A percentile compares a stretch with the other conserved stretches of the same genome.
These are phyloP conservation scores for Wickerhamomyces sp. DNA, from an alignment of 1,139 yeast species.

Conservation along the genomic window DNA sequence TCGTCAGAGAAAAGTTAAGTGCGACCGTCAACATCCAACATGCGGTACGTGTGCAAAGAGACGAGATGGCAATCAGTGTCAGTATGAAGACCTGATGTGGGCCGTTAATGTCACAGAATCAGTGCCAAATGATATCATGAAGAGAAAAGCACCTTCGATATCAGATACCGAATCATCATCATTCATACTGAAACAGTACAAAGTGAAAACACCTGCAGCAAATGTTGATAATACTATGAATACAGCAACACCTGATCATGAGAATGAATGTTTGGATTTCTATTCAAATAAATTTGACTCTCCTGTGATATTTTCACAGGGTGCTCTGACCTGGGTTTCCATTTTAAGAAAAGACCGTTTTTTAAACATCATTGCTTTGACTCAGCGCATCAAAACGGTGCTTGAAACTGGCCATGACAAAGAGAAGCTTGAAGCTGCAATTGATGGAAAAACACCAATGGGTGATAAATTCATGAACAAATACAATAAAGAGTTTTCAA, in stretches of 20 bases:
- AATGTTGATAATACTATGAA: no score
- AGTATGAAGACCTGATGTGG: neutral
- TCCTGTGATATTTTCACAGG: neutral
- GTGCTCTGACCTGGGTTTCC: conserved; percentile 1
- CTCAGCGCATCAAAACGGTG: neutral
- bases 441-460: no score
- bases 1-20: conserved; percentile 9
- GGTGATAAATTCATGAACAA: neutral
- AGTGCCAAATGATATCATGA: no score
- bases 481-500: neutral
- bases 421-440: neutral
- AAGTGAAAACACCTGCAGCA: neutral
- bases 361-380: neutral
- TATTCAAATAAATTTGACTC: neutral
- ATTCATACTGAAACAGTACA: neutral
- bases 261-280: neutral
- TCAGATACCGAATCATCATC: neutral
- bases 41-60: conserved; percentile 7
- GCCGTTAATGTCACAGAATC: neutral
- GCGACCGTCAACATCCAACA: conserved; percentile 10
- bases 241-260: no score
- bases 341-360: neutral
- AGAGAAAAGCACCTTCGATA: neutral
- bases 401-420: neutral
- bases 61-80: neutral